Evolutionary conservation across 345 rosid genomes (phyloP).

Genomic region (Rhizophora mangle): DNA sequence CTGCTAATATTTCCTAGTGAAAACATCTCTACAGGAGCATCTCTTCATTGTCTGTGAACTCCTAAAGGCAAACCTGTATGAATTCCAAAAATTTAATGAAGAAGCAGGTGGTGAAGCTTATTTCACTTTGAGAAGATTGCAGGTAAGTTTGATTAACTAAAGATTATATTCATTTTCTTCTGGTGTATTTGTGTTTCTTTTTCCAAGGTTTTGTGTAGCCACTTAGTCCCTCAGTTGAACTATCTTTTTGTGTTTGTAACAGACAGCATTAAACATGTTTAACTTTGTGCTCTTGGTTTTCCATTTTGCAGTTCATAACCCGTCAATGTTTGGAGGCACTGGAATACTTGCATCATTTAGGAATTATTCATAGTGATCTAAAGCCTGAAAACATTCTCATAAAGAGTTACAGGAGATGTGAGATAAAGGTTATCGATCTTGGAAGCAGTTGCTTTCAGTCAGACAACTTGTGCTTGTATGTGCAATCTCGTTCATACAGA

Average conservation of each 20-base stretch:
- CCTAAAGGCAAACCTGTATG: conserved; percentile 78
- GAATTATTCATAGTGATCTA: conserved; percentile 92
- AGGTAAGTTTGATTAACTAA: conserved; percentile 48
- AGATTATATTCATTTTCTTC: not conserved
- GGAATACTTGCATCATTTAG: conserved; percentile 72
- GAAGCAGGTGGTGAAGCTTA: conserved; percentile 79
- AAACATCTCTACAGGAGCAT: conserved; percentile 61
- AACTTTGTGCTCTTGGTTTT: not conserved
- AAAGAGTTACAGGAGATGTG: conserved; percentile 73
- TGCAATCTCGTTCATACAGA: conserved; percentile 93
- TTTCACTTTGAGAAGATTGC: conserved; percentile 65
- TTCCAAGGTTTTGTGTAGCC: not conserved
- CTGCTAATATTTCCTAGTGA: conserved; percentile 9
- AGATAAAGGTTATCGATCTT: conserved; percentile 88
- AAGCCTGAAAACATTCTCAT: conserved; percentile 92
- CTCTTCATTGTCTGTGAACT: conserved; percentile 94
- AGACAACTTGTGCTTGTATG: conserved; percentile 76
- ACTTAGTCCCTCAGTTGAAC: not conserved
- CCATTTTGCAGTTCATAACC: conserved; percentile 52
- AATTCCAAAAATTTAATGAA: conserved; percentile 83
- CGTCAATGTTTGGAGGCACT: conserved; percentile 93
- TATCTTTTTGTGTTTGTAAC: not conserved
- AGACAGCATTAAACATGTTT: not conserved
- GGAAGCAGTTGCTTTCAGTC: conserved; percentile 95
- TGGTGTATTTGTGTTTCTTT: not conserved